Base-by-base conservation (phyloP, 2,329 filamentous ascomycete species). In the Sarocladiaceae sp. region DNA sequence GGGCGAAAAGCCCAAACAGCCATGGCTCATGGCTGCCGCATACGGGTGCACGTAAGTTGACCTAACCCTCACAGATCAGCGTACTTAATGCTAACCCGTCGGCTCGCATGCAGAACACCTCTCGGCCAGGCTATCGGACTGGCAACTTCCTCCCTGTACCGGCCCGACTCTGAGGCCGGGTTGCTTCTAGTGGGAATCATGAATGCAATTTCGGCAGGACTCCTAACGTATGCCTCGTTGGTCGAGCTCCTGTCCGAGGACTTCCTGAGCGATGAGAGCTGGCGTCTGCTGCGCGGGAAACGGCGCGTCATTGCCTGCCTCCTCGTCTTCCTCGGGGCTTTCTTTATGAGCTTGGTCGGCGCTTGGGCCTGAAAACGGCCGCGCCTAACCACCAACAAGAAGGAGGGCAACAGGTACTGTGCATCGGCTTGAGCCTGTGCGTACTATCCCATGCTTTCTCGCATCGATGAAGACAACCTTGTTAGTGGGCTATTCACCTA, bases 51-150 rank as follows among this genome's bases (percentile, higher is more conserved):
- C 66, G 37, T 41, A 18, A 27, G 37, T 41, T 39, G 7, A 11
- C 5, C 5, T 9, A 11, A 4, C 5, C 23, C 19, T 13, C 19
- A 61, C 66, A 57, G 52, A 63, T 78, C 2, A 6, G n/a, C n/a
- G n/a, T n/a, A n/a, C n/a, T n/a, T n/a, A n/a, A n/a, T n/a, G n/a
- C n/a, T n/a, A n/a, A n/a, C n/a, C n/a, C n/a, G 7, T 2, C 47
- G 64, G 6, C 9, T 39, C 16, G 5, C 6, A 23, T 16, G 11
- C 21, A 41, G 37, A 51, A 81, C 83, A 1, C 84, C 84, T 1
- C 66, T 85, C 23, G 84, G 84, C n/a, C 83, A 87, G 57, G 83
- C 82, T 2, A 78, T 88, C 45, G 84, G 84, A 2, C 69, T 88
- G 12, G 70, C 79, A 15, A 73, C 83, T n/a, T 82, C 85, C 55